Percentiles rank a stretch among this genome's conserved stretches.
These are phyloP conservation scores for Coemansia sp. DNA, from an alignment of 371 early-diverging fungal genomes.

Conservation along the genomic window DNA sequence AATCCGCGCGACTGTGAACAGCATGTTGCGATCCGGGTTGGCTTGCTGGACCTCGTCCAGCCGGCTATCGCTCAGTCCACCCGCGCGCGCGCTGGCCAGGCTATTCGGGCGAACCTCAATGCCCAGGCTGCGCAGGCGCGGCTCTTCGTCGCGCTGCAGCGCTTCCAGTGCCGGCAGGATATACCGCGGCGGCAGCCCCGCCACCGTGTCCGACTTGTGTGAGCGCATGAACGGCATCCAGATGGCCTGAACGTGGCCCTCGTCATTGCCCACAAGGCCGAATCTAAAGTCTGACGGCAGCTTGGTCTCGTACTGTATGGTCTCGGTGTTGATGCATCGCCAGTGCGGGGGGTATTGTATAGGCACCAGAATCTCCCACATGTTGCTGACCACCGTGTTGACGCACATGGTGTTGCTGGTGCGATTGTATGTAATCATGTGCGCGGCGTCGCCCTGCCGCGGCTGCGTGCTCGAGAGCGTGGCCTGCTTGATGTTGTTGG, in stretches of 20 bases:
- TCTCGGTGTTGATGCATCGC: conserved; percentile 72
- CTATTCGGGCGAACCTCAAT: conserved; percentile 74
- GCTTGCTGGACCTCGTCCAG: conserved; percentile 66
- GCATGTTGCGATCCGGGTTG: conserved; percentile 59
- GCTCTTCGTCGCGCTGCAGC: conserved; percentile 30
- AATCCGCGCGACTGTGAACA: conserved; percentile 65
- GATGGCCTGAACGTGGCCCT: conserved; percentile 69
- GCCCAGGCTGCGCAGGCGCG: conserved; percentile 59
- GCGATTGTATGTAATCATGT: conserved; percentile 64
- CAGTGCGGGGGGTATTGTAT: conserved; percentile 63
- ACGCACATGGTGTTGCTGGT: conserved; percentile 57
- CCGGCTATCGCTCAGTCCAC: conserved; percentile 75
- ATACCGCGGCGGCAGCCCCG: conserved; percentile 20
- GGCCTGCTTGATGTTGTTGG: conserved; percentile 61
- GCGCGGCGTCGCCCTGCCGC: conserved; percentile 59
- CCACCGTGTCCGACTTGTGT: conserved; percentile 4
- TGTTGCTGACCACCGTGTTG: conserved; percentile 56
- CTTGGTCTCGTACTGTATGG: conserved; percentile 68
- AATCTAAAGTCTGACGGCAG: conserved; percentile 37
- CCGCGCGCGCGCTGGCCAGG: conserved; percentile 69
- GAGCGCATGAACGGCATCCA: conserved; percentile 54
- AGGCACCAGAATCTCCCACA: conserved; percentile 48
- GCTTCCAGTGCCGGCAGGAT: conserved; percentile 31
- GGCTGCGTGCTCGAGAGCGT: conserved; percentile 54
- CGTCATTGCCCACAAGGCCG: conserved; percentile 69